Conservation (phyloP, 2,329 filamentous ascomycete species). For the Purpureocillium lavendulum region DNA sequence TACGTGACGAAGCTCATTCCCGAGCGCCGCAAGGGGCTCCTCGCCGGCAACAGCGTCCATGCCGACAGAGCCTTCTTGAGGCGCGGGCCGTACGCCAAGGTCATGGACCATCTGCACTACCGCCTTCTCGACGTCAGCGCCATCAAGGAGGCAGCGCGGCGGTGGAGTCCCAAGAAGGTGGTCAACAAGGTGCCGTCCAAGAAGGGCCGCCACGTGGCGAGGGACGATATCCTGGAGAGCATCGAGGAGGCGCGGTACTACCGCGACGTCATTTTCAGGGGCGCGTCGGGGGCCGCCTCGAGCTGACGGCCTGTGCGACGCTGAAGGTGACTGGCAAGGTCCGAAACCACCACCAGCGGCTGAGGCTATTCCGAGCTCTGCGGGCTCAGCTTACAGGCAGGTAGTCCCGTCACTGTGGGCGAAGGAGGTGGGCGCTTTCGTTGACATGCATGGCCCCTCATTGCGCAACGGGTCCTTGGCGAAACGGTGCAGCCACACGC, state of each 20-base stretch:
- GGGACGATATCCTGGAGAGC: conserved; percentile 87
- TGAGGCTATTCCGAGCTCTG: neutral
- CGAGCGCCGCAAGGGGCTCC: conserved; percentile 54
- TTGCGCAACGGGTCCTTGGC: too few relatives aligned
- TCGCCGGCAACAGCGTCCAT: conserved; percentile 92
- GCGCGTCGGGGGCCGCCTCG: conserved; percentile 13
- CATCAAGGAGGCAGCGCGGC: conserved; percentile 79
- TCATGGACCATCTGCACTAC: conserved; percentile 76
- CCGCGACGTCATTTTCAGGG: conserved; percentile 56
- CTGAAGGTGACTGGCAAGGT: too few relatives aligned
- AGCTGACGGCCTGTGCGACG: too few relatives aligned
- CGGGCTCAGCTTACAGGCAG: too few relatives aligned
- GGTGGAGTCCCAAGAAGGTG: conserved; percentile 55
- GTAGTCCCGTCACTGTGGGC: too few relatives aligned
- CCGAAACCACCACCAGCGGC: neutral
- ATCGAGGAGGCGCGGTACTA: conserved; percentile 89
- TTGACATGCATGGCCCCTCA: too few relatives aligned
- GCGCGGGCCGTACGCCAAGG: conserved; percentile 61
- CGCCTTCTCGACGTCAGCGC: conserved; percentile 86
- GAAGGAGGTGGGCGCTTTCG: too few relatives aligned
- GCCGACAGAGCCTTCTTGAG: conserved; percentile 78
- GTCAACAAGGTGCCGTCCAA: conserved; percentile 61
- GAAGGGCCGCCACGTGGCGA: conserved; percentile 70
- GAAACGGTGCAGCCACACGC: too few relatives aligned
- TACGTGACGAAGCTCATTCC: conserved; percentile 73